These are phyloP conservation scores for Kockiozyma suomiensis DNA, from an alignment of 805 yeast genomes.

Conservation along the genomic window DNA sequence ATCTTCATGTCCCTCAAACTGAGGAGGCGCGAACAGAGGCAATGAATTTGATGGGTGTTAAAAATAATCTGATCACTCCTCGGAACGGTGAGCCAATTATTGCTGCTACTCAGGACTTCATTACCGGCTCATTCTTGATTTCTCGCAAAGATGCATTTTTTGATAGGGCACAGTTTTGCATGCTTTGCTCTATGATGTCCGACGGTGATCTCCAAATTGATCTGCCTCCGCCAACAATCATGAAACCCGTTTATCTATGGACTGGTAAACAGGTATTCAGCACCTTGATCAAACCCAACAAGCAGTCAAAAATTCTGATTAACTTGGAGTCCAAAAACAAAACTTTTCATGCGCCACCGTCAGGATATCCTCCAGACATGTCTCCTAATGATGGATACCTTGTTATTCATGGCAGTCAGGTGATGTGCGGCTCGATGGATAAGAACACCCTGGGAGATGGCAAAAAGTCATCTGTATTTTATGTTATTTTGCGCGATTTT, in stretches of 20 bases:
- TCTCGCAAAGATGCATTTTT: slow-evolving; percentile 92
- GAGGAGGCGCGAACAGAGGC: slow-evolving; percentile 99
- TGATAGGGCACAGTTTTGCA: slow-evolving; percentile 82
- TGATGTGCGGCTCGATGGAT: slow-evolving; percentile 94
- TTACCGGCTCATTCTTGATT: slow-evolving; percentile 91
- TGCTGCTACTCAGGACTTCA: slow-evolving; percentile 99
- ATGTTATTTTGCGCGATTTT: slow-evolving; percentile 90
- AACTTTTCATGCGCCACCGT: slow-evolving; percentile 76
- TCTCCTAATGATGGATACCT: slow-evolving; percentile 97
- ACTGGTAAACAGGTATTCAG: slow-evolving; percentile 97
- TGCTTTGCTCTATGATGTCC: slow-evolving; percentile 90
- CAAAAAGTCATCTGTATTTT: slow-evolving; percentile 93
- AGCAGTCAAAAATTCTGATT: slow-evolving; percentile 72
- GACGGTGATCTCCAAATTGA: slow-evolving; percentile 89
- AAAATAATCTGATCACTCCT: slow-evolving; percentile 90
- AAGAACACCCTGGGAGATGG: slow-evolving; percentile 97
- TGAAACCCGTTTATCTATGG: slow-evolving; percentile 90
- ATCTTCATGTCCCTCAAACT: slow-evolving; percentile 97
- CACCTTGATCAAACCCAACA: slow-evolving; percentile 81
- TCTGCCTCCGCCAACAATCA: slow-evolving; percentile 90
- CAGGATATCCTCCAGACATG: slow-evolving; percentile 84
- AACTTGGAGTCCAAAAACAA: slow-evolving; percentile 94
- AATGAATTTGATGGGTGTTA: slow-evolving; percentile 97
- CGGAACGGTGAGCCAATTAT: slow-evolving; percentile 98
- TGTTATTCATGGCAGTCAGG: slow-evolving; percentile 82